A percentile compares a stretch with the other conserved stretches of the same genome.
Conservation (phyloP, 441 rosid genomes). For the Mallotus repandus region DNA sequence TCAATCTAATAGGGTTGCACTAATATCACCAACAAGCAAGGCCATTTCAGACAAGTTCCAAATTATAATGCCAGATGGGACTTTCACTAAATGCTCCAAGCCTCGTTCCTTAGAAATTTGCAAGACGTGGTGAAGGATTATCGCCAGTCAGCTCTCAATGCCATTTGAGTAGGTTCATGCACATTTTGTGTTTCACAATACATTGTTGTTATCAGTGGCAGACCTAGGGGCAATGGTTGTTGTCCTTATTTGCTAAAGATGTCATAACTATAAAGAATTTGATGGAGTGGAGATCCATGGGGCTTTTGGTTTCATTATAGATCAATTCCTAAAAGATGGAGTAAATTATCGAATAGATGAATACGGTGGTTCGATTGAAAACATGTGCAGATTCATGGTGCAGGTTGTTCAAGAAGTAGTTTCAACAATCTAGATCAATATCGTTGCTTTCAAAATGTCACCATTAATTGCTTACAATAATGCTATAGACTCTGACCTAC, state of each 20-base stretch:
- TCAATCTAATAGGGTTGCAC: slow-evolving; percentile 68
- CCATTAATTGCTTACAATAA: slow-evolving; percentile 86
- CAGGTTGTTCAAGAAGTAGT: slow-evolving; percentile 53
- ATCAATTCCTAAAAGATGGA: slow-evolving; percentile 83
- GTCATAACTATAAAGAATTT: slow-evolving; percentile 43
- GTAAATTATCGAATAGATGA: slow-evolving; percentile 73
- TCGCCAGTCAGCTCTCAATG: slow-evolving; percentile 57
- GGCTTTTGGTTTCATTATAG: slow-evolving; percentile 86
- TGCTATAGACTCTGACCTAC: slow-evolving; percentile 70
- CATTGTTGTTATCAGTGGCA: too few relatives aligned
- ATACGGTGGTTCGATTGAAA: slow-evolving; percentile 70
- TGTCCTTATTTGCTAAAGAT: too few relatives aligned
- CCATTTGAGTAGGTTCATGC: slow-evolving; percentile 61
- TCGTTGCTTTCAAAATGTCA: slow-evolving; percentile 68
- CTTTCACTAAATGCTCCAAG: slow-evolving; percentile 40
- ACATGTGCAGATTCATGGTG: slow-evolving; percentile 66
- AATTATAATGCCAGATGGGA: slow-evolving; percentile 64
- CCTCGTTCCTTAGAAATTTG: slow-evolving; percentile 51
- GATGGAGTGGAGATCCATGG: slow-evolving; percentile 93
- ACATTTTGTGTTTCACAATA: too few relatives aligned
- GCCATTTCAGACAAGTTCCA: slow-evolving; percentile 60
- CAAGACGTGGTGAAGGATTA: slow-evolving; percentile 49
- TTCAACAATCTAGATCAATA: slow-evolving; percentile 51
- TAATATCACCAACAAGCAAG: slow-evolving; percentile 63
- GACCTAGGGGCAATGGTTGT: too few relatives aligned